Base-by-base conservation (phyloP, 345 rosid species). In the Atalantia buxifolia region DNA sequence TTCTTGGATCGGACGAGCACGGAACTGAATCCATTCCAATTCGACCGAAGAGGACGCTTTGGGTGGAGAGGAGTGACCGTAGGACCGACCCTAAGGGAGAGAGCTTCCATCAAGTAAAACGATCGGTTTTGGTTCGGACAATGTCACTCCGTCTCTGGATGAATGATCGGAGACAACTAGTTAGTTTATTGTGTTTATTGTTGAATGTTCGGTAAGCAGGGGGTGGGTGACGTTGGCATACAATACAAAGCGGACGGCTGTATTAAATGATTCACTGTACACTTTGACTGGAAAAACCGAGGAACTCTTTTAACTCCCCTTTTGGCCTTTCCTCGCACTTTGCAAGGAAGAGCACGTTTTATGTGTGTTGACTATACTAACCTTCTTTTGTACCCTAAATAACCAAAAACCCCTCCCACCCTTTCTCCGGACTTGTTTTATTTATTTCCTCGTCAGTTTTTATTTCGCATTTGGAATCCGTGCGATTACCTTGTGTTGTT, bases 51-150 rank as follows among this genome's bases (percentile, higher is more conserved):
- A 79, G 2, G 77, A 55, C 27, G 67, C 0, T 35, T 35, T 28
- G 64, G 74, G 66, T 72, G 64, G 16, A 36, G 66, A 28, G 67
- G 76, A 42, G 76, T 18, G 68, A 69, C 45, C 7, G 57, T 24
- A 69, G 80, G 50, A 70, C 68, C 69, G 81, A 82, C 67, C 28
- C 78, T 48, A 19, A 33, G 86, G 19, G 77, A 76, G 67, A 89
- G 84, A 78, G 86, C 30, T 16, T 85, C 88, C 92, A 89, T 89
- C 75, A 74, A 2, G 38, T 2, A 12, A 61, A 57, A n/a, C 55
- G 56, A 73, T 25, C 8, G 5, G 57, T 33, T 6, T 36, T 16
- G 50, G 50, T 1, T 42, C 18, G 30, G 81, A 48, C 56, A 64
- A 65, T 60, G 69, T 12, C 33, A 33, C 50, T 45, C 18, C 1